Evolutionary conservation across 495 filamentous ascomycete genomes (phyloP).

Genomic region (Daldinia loculata): DNA sequence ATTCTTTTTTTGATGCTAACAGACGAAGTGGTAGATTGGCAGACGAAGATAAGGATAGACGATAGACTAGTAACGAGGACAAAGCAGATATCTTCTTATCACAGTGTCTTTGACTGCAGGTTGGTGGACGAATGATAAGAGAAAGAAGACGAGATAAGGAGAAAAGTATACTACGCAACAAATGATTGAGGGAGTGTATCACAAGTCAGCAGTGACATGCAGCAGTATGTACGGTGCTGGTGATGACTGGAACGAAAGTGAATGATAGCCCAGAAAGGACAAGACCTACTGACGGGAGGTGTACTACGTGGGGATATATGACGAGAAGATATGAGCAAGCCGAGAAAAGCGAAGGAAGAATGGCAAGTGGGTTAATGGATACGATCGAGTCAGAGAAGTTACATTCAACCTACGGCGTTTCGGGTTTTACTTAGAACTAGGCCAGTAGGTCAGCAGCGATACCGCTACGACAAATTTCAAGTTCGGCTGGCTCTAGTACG

Average conservation of each 20-base stretch:
- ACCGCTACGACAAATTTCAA: constrained; percentile 24
- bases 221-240: not conserved
- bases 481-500: constrained; percentile 13
- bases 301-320: constrained; percentile 31
- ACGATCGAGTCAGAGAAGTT: constrained; percentile 40
- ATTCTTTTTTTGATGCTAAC: not conserved
- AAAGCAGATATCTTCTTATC: constrained; percentile 33
- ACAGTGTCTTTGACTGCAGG: constrained; percentile 6
- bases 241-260: constrained; percentile 16
- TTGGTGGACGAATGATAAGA: constrained; percentile 28
- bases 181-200: constrained; percentile 7
- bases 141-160: constrained; percentile 28
- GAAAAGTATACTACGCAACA: not conserved
- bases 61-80: constrained; percentile 18
- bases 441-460: constrained; percentile 39
- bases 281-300: constrained; percentile 13
- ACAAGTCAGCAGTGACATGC: constrained; percentile 12
- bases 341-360: constrained; percentile 19
- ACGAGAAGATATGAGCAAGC: constrained; percentile 25
- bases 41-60: constrained; percentile 19
- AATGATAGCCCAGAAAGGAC: constrained; percentile 18
- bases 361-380: constrained; percentile 24
- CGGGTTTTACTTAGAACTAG: constrained; percentile 26
- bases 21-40: constrained; percentile 5
- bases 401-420: constrained; percentile 12